Percentiles rank a stretch among this genome's conserved stretches.
Evolutionary conservation across 257 asterid species (phyloP).

Genomic region (Jasminum sambac): DNA sequence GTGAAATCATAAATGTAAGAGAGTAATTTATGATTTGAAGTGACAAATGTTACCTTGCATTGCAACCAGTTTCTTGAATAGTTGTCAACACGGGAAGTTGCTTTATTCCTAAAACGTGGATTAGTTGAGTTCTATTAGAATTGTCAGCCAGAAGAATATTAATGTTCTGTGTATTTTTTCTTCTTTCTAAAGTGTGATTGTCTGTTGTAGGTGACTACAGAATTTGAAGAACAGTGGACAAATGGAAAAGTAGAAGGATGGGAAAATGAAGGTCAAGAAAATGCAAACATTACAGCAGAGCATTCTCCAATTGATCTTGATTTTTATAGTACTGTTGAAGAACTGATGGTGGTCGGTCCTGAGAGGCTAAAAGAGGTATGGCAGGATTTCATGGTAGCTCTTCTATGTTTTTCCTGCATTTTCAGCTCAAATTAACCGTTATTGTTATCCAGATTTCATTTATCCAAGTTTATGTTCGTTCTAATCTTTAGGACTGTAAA

Average conservation of each 20-base stretch:
- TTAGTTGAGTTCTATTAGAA: too few relatives aligned
- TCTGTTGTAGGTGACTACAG: constrained; percentile 57
- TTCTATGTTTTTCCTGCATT: neutral
- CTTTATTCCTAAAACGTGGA: too few relatives aligned
- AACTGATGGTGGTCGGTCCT: constrained; percentile 81
- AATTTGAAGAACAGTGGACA: constrained; percentile 87
- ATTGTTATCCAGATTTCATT: neutral
- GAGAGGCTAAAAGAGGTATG: constrained; percentile 89
- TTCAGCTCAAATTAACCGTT: constrained; percentile 1
- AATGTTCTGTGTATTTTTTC: neutral
- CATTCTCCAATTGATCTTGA: constrained; percentile 78
- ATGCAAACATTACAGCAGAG: constrained; percentile 47
- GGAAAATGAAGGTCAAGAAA: constrained; percentile 68
- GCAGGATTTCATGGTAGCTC: neutral
- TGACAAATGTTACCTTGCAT: neutral
- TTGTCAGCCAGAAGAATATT: too few relatives aligned
- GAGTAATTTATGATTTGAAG: neutral
- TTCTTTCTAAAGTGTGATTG: constrained; percentile 19
- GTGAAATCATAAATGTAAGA: neutral
- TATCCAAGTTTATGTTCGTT: constrained; percentile 8
- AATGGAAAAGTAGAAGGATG: constrained; percentile 71
- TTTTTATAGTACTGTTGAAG: constrained; percentile 70
- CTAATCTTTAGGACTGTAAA: neutral
- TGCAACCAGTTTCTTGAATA: neutral
- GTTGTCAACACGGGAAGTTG: neutral